Evolutionary conservation across 2,329 filamentous ascomycete species (phyloP).

Genomic region (Aureobasidium vineae): DNA sequence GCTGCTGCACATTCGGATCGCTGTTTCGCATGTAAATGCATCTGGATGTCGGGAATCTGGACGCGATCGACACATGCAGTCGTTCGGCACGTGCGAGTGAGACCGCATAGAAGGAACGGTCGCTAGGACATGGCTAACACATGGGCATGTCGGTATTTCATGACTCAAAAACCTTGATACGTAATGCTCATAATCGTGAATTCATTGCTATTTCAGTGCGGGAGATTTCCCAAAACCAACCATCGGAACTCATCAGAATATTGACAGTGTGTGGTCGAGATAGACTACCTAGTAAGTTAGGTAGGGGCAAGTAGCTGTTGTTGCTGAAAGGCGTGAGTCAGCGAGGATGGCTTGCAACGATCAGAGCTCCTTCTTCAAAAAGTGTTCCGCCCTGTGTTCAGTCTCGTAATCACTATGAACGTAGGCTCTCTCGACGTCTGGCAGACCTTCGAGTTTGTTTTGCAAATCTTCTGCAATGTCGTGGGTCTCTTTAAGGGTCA

Average conservation of each 20-base stretch:
- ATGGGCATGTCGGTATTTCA: not conserved
- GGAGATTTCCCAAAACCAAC: not conserved
- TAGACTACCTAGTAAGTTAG: not conserved
- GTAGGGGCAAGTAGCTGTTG: not conserved
- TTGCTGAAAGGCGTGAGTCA: not conserved
- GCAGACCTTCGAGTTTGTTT: slow-evolving; percentile 87
- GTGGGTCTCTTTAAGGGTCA: slow-evolving; percentile 74
- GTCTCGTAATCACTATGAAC: slow-evolving; percentile 98
- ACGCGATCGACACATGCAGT: slow-evolving; percentile 9
- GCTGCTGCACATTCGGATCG: not conserved
- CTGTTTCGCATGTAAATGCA: not conserved
- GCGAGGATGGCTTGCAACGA: not conserved
- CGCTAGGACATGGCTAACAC: slow-evolving; percentile 6
- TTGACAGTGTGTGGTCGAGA: not conserved
- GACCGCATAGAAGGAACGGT: slow-evolving; percentile 7
- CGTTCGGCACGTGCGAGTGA: slow-evolving; percentile 4
- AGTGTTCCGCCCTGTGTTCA: slow-evolving; percentile 87
- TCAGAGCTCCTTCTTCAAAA: slow-evolving; percentile 63
- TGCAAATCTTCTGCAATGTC: slow-evolving; percentile 93
- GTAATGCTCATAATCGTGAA: not conserved
- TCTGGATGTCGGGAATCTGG: not conserved
- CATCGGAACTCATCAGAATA: not conserved
- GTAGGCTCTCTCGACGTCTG: slow-evolving; percentile 89
- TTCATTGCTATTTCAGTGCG: not conserved
- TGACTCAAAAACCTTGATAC: no score